Evolutionary conservation across 345 rosid genomes (phyloP), one percentile per base, ranked within the genome.

Genomic region (Raphanus sativus): DNA sequence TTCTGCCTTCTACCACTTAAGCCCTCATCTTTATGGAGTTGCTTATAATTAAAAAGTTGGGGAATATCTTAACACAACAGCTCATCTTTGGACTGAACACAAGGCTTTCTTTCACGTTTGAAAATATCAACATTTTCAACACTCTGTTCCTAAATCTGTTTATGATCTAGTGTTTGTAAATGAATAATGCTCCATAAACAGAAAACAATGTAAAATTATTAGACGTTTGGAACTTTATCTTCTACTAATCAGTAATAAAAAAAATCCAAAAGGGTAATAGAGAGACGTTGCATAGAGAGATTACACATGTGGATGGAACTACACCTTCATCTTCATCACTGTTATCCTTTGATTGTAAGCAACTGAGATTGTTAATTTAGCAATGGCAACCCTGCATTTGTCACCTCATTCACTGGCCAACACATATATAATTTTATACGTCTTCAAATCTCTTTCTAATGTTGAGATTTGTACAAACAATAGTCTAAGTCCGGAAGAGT

Each of bases 11-110:
- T 73, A 50, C 55, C 55, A 90, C 52, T n/a, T 83, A 36, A 89
- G 79, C 76, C 86, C 97, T 62, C 97, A 86, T 69, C 81, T 91
- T 13, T 91, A 85, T 69, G 96, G 97, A 21, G 80, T 89, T 65
- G 98, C 97, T 64, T 75, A 65, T 54, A 87, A 82, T 68, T 91
- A 59, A 28, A 21, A 32, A 26, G 12, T 56, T 38, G 30, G 24
- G 16, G 1, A n/a, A 1, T 50, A 50, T n/a, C 17, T n/a, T 17
- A 50, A 50, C 55, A n/a, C 55, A 50, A 17, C 56, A 59, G 21
- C 62, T 30, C 32, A 45, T 75, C 50, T 24, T 56, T 58, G 68
- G 15, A 36, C 17, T 65, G 71, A 28, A 75, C 3, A 28, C 71
- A 36, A 36, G 36, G 56, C 38, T 48, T n/a, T 48, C 54, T n/a